Conservation (phyloP, 768 basidiomycete species). For the Asterophora parasitica region DNA sequence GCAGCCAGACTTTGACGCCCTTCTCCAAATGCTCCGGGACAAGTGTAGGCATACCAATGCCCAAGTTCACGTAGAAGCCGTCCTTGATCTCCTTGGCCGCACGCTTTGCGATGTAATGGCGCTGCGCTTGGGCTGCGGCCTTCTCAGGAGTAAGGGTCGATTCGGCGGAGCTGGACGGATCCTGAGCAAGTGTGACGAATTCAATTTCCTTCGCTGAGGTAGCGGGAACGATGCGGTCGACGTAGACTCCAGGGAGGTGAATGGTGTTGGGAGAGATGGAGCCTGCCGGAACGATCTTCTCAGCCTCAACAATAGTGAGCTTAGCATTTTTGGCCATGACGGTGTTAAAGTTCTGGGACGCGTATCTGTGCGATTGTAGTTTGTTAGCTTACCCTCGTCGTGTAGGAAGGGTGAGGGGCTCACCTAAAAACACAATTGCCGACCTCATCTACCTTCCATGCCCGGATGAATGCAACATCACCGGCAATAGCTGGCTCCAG, state of each 20-base stretch:
- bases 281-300: slow-evolving; percentile 83
- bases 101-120: slow-evolving; percentile 76
- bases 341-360: slow-evolving; percentile 82
- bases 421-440: slow-evolving; percentile 91
- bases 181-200: slow-evolving; percentile 61
- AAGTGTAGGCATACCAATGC: slow-evolving; percentile 89
- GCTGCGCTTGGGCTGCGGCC: slow-evolving; percentile 46
- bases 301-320: slow-evolving; percentile 90
- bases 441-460: slow-evolving; percentile 90
- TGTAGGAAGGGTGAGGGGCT: slow-evolving; percentile 11
- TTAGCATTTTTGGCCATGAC: slow-evolving; percentile 89
- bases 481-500: slow-evolving; percentile 77
- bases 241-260: slow-evolving; percentile 81
- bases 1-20: slow-evolving; percentile 80
- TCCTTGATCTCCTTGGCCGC: slow-evolving; percentile 88
- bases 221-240: slow-evolving; percentile 82
- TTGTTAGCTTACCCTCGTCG: not conserved
- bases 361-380: slow-evolving; percentile 46
- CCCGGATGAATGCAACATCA: slow-evolving; percentile 81
- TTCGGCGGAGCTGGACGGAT: slow-evolving; percentile 22
- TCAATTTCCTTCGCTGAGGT: slow-evolving; percentile 78
- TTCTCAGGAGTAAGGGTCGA: slow-evolving; percentile 40
- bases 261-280: slow-evolving; percentile 76
- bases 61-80: slow-evolving; percentile 84
- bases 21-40: slow-evolving; percentile 75